Evolutionary conservation across 352 stramenopile genomes (phyloP).

Genomic region (Phytophthora pluvialis): DNA sequence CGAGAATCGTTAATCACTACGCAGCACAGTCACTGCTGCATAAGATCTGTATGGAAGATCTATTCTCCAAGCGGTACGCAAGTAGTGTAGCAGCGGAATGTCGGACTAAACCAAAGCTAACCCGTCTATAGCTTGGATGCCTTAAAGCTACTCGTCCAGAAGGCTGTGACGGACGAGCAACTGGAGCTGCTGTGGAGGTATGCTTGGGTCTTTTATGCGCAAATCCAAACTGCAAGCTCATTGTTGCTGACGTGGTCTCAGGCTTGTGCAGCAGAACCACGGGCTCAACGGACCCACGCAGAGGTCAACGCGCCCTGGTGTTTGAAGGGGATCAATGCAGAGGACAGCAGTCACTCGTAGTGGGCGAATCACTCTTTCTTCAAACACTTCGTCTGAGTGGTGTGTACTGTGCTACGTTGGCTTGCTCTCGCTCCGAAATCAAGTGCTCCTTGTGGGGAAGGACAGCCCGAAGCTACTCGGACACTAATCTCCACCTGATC

Average conservation of each 20-base stretch:
- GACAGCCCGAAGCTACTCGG: not conserved
- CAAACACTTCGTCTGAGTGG: not conserved
- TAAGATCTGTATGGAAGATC: slow-evolving; percentile 63
- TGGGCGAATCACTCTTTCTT: not conserved
- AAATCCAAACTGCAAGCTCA: not conserved
- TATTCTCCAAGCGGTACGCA: slow-evolving; percentile 52
- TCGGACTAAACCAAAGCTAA: slow-evolving; percentile 10
- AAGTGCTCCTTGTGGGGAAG: not conserved
- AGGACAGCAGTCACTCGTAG: not conserved
- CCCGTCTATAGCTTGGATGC: slow-evolving; percentile 39
- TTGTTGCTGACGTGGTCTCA: slow-evolving; percentile 3
- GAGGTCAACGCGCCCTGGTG: not conserved
- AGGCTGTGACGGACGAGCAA: slow-evolving; percentile 46
- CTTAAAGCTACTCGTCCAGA: slow-evolving; percentile 43
- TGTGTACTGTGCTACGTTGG: not conserved
- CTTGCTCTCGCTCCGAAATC: not conserved
- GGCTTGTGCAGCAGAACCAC: slow-evolving; percentile 38
- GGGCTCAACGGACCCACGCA: slow-evolving; percentile 24
- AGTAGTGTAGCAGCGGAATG: not conserved
- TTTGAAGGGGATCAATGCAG: not conserved
- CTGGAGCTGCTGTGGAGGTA: slow-evolving; percentile 57
- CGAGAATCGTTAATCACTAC: slow-evolving; percentile 62
- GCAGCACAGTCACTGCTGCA: slow-evolving; percentile 75
- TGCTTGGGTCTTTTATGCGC: not conserved
- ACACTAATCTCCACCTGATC: not conserved